Percentiles rank a stretch among this genome's conserved stretches.
phyloP scores from a whole-genome alignment of 306 rosid genomes.

The Vigna nakashimae region DNA sequence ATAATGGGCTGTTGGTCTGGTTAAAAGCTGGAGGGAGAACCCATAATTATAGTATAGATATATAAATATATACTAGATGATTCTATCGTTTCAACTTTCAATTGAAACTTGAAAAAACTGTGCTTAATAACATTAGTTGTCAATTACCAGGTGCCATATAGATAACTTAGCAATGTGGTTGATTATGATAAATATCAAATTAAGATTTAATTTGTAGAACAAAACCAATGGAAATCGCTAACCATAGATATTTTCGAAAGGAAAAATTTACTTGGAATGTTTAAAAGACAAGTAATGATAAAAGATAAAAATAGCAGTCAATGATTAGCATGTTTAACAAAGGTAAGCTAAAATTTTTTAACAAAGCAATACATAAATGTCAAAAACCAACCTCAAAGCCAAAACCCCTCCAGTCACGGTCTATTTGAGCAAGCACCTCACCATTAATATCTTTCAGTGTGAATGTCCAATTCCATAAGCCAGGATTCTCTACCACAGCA shows the following conservation, averaged over 20 bases:
- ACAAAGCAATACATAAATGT: conserved; percentile 17
- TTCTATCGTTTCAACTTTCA: conserved; percentile 14
- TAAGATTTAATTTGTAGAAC: conserved; percentile 36
- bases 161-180: conserved; percentile 16
- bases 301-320: conserved; percentile 22
- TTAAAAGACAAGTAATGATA: conserved; percentile 6
- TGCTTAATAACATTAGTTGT: neutral
- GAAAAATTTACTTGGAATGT: neutral
- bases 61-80: neutral
- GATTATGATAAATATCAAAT: neutral
- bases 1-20: neutral
- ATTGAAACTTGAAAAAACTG: neutral
- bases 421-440: conserved; percentile 83
- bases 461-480: conserved; percentile 98
- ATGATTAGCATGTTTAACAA: conserved; percentile 28
- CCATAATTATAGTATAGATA: neutral
- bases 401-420: conserved; percentile 98
- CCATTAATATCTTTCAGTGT: conserved; percentile 83
- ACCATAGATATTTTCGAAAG: conserved; percentile 14
- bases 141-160: conserved; percentile 1
- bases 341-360: neutral
- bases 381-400: conserved; percentile 87
- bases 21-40: conserved; percentile 22
- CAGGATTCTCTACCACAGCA: conserved; percentile 97
- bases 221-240: conserved; percentile 27